Conservation (phyloP, 179 eudicot genomes). For the Patellifolia procumbens region DNA sequence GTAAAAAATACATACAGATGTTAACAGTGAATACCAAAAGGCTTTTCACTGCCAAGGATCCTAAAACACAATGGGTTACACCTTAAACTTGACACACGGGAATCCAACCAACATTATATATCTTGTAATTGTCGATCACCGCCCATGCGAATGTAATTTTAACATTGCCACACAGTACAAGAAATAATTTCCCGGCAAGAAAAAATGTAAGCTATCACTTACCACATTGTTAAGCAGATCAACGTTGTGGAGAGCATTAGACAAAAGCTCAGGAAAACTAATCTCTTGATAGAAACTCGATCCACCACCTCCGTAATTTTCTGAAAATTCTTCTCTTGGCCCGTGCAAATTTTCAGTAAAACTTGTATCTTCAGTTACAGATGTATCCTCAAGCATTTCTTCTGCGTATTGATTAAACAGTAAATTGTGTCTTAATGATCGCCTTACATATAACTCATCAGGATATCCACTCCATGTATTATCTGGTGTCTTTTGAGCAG, state of each 20-base stretch:
- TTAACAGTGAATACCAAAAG: too few species aligned
- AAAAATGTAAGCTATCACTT: conserved; percentile 14
- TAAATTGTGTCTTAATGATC: conserved; percentile 15
- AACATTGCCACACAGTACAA: not conserved
- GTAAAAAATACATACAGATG: too few species aligned
- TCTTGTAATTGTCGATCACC: not conserved
- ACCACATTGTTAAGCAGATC: conserved; percentile 31
- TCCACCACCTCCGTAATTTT: conserved; percentile 24
- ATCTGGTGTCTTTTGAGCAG: conserved; percentile 23
- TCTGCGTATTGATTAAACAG: conserved; percentile 14
- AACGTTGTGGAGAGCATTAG: conserved; percentile 28
- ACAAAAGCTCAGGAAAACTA: conserved; percentile 30
- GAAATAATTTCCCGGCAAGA: not conserved
- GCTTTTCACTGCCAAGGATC: too few species aligned
- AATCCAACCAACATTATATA: not conserved
- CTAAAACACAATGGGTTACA: too few species aligned
- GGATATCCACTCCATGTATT: conserved; percentile 5
- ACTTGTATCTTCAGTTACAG: conserved; percentile 28
- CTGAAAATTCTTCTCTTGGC: conserved; percentile 22
- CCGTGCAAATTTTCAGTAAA: conserved; percentile 11
- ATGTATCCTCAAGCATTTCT: conserved; percentile 17
- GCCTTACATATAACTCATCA: conserved; percentile 13
- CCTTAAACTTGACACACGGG: too few species aligned
- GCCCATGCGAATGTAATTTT: too few species aligned
- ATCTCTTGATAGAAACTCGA: conserved; percentile 19